Conservation (phyloP, 495 filamentous ascomycete genomes). For the Hypoxylon trugodes region DNA sequence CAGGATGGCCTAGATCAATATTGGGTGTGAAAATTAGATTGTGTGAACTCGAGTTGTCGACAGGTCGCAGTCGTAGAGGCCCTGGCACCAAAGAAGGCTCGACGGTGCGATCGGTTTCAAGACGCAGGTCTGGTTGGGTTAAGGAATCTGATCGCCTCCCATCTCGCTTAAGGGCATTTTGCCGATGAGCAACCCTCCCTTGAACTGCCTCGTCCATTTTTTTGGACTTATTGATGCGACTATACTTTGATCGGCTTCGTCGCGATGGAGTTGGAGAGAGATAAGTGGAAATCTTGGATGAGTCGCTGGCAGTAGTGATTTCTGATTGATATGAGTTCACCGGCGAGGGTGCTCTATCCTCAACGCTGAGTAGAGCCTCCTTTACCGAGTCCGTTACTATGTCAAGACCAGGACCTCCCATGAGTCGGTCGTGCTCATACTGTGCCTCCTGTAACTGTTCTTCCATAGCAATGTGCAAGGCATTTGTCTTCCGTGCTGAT, state of each 20-base stretch:
- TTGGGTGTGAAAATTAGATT: too few species aligned
- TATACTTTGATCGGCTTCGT: neutral
- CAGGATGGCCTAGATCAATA: too few species aligned
- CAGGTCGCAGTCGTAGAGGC: too few species aligned
- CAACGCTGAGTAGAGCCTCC: slow-evolving; percentile 13
- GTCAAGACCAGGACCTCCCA: neutral
- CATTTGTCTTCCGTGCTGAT: neutral
- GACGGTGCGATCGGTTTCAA: too few species aligned
- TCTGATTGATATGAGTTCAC: neutral
- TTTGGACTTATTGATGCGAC: slow-evolving; percentile 2
- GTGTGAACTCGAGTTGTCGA: too few species aligned
- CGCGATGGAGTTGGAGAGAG: neutral
- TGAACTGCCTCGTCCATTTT: neutral
- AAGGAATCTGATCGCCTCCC: too few species aligned
- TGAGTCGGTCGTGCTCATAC: neutral
- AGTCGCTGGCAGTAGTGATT: neutral
- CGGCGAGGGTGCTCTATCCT: neutral
- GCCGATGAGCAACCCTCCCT: slow-evolving; percentile 18
- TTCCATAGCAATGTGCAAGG: neutral
- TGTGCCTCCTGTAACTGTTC: neutral
- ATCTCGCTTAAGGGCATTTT: slow-evolving; percentile 8
- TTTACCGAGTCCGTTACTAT: neutral
- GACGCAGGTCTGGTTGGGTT: too few species aligned
- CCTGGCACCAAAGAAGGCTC: too few species aligned
- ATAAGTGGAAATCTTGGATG: neutral